These are phyloP conservation scores for Erythrobasidium hasegawianum DNA, from an alignment of 1,284 basidiomycete species.

Conservation along the genomic window DNA sequence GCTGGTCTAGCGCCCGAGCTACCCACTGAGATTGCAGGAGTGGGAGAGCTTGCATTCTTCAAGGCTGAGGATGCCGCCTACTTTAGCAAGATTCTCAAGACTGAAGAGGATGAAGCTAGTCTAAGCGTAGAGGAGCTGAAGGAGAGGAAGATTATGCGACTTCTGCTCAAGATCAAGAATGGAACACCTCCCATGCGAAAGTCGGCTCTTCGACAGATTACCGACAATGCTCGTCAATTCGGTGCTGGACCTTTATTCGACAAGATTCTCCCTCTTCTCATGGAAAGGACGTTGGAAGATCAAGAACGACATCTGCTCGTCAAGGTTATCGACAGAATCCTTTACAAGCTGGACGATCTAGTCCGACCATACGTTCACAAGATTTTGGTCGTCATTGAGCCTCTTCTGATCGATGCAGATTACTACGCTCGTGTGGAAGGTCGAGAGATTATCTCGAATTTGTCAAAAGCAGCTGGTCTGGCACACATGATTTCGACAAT, in stretches of 20 bases:
- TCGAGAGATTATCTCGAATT: conserved; percentile 97
- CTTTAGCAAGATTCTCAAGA: conserved; percentile 79
- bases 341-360: conserved; percentile 98
- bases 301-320: conserved; percentile 97
- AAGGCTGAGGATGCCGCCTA: conserved; percentile 97
- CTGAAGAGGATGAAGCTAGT: conserved; percentile 79
- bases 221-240: conserved; percentile 98
- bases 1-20: conserved; percentile 77
- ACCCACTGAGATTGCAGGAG: conserved; percentile 98
- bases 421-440: conserved; percentile 99
- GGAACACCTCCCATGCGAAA: conserved; percentile 98
- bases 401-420: conserved; percentile 97
- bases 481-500: conserved; percentile 99
- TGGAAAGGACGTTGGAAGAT: conserved; percentile 98
- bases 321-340: conserved; percentile 97
- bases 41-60: conserved; percentile 95
- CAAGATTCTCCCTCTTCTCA: conserved; percentile 95
- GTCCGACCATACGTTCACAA: conserved; percentile 99
- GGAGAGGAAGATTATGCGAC: conserved; percentile 98
- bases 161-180: conserved; percentile 99
- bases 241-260: conserved; percentile 99
- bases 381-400: conserved; percentile 98
- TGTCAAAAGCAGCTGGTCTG: conserved; percentile 96
- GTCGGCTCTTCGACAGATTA: conserved; percentile 94
- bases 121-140: conserved; percentile 97